Conservation (phyloP, 306 rosid genomes). For the Lablab purpureus region DNA sequence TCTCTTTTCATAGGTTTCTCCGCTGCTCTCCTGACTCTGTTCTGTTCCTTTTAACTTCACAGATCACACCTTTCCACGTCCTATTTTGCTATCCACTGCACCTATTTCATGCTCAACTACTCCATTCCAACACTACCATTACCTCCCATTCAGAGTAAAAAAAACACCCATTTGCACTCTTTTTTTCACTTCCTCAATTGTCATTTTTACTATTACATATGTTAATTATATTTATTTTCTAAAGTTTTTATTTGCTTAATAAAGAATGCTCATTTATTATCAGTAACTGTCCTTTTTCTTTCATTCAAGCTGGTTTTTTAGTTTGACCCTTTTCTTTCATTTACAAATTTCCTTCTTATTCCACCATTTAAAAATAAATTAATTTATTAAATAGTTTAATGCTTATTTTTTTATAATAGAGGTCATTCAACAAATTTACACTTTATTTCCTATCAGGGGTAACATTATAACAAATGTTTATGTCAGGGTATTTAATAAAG, state of each 20-base stretch:
- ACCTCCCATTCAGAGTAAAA: not conserved
- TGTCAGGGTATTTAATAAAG: too few species aligned
- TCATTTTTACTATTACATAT: not conserved
- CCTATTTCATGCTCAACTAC: conserved; percentile 38
- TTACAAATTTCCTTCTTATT: not conserved
- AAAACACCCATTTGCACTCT: not conserved
- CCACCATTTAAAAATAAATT: not conserved
- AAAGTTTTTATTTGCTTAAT: not conserved
- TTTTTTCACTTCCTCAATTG: not conserved
- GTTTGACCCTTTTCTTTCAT: not conserved
- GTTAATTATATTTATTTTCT: too few species aligned
- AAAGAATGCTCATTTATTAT: not conserved
- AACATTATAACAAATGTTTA: too few species aligned
- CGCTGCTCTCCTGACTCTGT: too few species aligned
- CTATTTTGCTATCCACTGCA: not conserved
- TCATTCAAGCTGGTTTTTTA: not conserved
- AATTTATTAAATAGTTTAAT: not conserved
- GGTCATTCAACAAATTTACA: too few species aligned
- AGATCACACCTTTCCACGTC: conserved; percentile 38
- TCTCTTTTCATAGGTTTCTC: conserved; percentile 34
- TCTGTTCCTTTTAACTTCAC: conserved; percentile 20
- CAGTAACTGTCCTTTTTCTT: not conserved
- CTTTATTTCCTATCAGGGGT: too few species aligned
- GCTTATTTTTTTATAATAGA: too few species aligned
- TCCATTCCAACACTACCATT: conserved; percentile 38